Percentiles rank a stretch among this genome's conserved stretches.
Conservation (phyloP, 2,329 filamentous ascomycete species). For the Hypoxylon sp. region DNA sequence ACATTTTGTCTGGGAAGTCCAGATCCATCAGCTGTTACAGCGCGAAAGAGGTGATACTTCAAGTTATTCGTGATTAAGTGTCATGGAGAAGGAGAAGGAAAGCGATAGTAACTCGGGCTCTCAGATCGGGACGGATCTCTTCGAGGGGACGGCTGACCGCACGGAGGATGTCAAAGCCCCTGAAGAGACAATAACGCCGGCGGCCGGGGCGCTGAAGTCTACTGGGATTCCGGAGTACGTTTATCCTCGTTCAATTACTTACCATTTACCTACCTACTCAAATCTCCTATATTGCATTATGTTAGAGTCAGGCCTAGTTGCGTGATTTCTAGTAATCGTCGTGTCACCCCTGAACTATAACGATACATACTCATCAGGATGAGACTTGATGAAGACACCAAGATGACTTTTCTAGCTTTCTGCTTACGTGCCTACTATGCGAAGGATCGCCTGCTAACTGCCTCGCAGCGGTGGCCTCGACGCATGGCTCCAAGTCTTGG, state of each 20-base stretch:
- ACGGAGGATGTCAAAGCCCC: constrained; percentile 21
- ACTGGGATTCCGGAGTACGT: constrained; percentile 37
- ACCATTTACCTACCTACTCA: background rate
- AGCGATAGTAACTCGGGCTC: constrained; percentile 20
- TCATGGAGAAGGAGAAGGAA: constrained; percentile 33
- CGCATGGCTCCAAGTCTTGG: constrained; percentile 61
- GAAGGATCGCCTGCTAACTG: constrained; percentile 4
- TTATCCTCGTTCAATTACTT: background rate
- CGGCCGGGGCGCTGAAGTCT: constrained; percentile 5
- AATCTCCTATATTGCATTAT: background rate
- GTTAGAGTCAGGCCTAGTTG: background rate
- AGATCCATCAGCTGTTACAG: background rate
- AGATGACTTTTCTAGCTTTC: background rate
- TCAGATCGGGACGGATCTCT: constrained; percentile 17
- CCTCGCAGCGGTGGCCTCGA: constrained; percentile 52
- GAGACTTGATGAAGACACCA: background rate
- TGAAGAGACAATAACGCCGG: constrained; percentile 5
- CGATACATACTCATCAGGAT: background rate
- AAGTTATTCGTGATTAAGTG: background rate
- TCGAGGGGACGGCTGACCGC: constrained; percentile 27
- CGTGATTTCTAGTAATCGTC: background rate
- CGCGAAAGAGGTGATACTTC: background rate
- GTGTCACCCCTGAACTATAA: background rate
- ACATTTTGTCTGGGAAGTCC: background rate
- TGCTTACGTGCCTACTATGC: background rate